Conservation (phyloP, 345 rosid genomes). For the Abelmoschus esculentus region DNA sequence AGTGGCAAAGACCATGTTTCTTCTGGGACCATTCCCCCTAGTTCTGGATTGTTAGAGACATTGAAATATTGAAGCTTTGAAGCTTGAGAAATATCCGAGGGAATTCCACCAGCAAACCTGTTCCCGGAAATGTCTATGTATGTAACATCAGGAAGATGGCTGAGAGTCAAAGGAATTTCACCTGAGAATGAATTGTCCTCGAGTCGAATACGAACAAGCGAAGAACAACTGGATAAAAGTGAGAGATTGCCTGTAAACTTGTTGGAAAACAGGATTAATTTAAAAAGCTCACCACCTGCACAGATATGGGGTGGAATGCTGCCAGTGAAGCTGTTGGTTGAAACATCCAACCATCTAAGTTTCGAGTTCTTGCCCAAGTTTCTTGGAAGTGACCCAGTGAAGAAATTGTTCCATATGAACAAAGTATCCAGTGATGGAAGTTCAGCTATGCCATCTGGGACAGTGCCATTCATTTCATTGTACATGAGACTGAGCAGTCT, state of each 20-base stretch:
- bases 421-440: conserved; percentile 79
- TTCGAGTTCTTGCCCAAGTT: conserved; percentile 68
- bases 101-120: conserved; percentile 66
- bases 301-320: conserved; percentile 74
- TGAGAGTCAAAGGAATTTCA: conserved; percentile 57
- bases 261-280: conserved; percentile 78
- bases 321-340: conserved; percentile 70
- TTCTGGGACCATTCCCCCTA: conserved; percentile 54
- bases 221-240: conserved; percentile 65
- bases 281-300: conserved; percentile 55
- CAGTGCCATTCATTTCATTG: conserved; percentile 76
- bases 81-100: conserved; percentile 48
- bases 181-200: conserved; percentile 86
- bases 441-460: conserved; percentile 60
- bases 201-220: conserved; percentile 71
- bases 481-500: conserved; percentile 71
- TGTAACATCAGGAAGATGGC: conserved; percentile 50
- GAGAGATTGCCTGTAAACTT: conserved; percentile 53
- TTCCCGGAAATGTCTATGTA: conserved; percentile 76
- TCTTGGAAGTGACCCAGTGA: conserved; percentile 70
- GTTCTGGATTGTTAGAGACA: conserved; percentile 53
- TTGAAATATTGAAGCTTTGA: conserved; percentile 66
- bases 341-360: conserved; percentile 84
- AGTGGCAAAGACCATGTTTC: conserved; percentile 52
- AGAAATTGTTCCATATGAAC: conserved; percentile 79